A percentile compares a stretch with the other conserved stretches of the same genome.
These are phyloP conservation scores for Biscogniauxia mediterranea DNA, from an alignment of 2,329 filamentous ascomycete genomes.

Conservation along the genomic window DNA sequence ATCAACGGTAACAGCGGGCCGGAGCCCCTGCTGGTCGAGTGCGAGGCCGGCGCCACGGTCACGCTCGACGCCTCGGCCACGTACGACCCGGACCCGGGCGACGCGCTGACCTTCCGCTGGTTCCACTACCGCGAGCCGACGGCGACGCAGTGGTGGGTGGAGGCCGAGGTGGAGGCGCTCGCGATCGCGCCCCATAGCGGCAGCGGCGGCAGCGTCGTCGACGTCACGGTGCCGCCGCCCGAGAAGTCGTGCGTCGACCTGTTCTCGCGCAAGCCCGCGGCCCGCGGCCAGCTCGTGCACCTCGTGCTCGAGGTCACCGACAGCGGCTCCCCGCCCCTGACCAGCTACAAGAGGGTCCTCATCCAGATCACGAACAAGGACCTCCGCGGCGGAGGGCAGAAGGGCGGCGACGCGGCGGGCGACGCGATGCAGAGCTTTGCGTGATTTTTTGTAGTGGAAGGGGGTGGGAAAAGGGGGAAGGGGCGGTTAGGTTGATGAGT, in stretches of 20 bases:
- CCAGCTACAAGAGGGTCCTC: background rate
- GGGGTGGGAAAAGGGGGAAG: background rate
- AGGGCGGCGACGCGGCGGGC: too few relatives aligned
- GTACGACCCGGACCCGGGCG: background rate
- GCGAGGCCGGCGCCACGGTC: background rate
- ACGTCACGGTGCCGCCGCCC: background rate
- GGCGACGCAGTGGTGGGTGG: background rate
- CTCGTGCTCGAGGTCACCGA: background rate
- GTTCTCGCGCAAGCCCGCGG: background rate
- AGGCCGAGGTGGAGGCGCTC: background rate
- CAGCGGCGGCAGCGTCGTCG: too few relatives aligned
- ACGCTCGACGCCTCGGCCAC: background rate
- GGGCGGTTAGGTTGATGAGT: too few relatives aligned
- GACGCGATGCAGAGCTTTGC: background rate
- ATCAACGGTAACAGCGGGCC: constrained; percentile 39
- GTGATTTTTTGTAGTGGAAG: background rate
- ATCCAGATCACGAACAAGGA: background rate
- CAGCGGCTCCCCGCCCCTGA: background rate
- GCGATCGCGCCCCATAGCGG: too few relatives aligned
- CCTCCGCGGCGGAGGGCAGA: background rate
- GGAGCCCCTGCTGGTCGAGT: constrained; percentile 31
- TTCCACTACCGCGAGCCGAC: background rate
- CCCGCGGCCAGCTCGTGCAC: background rate
- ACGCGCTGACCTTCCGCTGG: background rate
- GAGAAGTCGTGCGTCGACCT: background rate